phyloP scores from a whole-genome alignment of 768 basidiomycete genomes.

The Rhodosporidiobolus sp. region DNA sequence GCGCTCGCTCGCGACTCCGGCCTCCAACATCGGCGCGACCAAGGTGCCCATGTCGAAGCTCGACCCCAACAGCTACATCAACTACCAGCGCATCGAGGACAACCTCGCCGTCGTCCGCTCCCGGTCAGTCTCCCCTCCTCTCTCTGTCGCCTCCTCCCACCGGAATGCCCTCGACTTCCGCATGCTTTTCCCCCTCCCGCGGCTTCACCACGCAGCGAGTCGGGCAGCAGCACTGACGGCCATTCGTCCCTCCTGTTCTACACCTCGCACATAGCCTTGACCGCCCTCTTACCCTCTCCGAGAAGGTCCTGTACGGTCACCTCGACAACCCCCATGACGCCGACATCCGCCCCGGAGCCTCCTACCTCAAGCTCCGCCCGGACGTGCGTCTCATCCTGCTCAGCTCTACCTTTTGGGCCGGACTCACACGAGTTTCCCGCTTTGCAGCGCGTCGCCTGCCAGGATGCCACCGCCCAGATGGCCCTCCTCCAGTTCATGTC shows the following conservation, averaged over 20 bases:
- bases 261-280: constrained; percentile 28
- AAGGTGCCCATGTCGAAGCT: constrained; percentile 52
- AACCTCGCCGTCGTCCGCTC: constrained; percentile 79
- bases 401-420: background rate
- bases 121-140: constrained; percentile 39
- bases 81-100: constrained; percentile 80
- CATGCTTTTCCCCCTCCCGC: background rate
- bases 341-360: constrained; percentile 83
- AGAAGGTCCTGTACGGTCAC: constrained; percentile 70
- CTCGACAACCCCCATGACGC: constrained; percentile 88
- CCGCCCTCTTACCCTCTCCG: constrained; percentile 44
- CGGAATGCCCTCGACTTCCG: no score
- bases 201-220: background rate
- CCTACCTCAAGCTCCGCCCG: constrained; percentile 95
- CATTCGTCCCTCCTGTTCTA: background rate
- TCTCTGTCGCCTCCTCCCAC: background rate
- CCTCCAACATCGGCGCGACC: constrained; percentile 44
- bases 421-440: constrained; percentile 13
- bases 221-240: background rate
- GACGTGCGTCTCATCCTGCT: constrained; percentile 64
- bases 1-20: constrained; percentile 40
- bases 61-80: constrained; percentile 51
- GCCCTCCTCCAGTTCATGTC: constrained; percentile 99
- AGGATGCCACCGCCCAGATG: constrained; percentile 71
- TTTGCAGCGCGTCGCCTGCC: constrained; percentile 55